Base-by-base conservation (phyloP, 2,329 filamentous ascomycete genomes). In the Epichloe gansuensis region DNA sequence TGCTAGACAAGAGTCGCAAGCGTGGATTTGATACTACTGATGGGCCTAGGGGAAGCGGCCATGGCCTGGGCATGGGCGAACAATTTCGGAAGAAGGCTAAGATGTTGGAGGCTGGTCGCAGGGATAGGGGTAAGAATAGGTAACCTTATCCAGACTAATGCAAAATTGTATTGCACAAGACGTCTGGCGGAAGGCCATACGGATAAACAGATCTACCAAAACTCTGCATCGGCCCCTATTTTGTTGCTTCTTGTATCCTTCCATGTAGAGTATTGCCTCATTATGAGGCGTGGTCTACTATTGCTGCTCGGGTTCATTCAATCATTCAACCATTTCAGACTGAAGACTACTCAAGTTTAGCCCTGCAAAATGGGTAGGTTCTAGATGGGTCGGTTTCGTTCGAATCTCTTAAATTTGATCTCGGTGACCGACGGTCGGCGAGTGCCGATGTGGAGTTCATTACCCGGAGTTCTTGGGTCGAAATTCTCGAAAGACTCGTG, bases 1-100 rank as follows among this genome's bases (percentile, higher is more conserved):
- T 88, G 58, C 67, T 90, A 58, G 90, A 95, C 63, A 90, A 85
- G 75, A 94, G 89, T 66, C 78, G 90, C 56, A 96, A 96, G 76
- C 78, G 90, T 59, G 77, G 77, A 27, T 73, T 78, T 23, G 85
- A 90, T 27, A 78, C 76, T 0, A 64, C 65, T 21, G 89, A 94
- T 67, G 82, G 86, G 0, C 82, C 80, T 6, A 78, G 84, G 53
- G 80, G 78, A 31, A 83, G 80, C 64, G 84, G 77, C 36, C 68
- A 64, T 47, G 70, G 74, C 7, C 71, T 71, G 6, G 78, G 80
- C 53, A 81, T 89, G 62, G 90, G 90, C 25, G 85, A 89, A 53
- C 75, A 78, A 42, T 89, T 86, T 64, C 81, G 81, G 61, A 87
- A 87, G 71, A 79, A 78, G 66, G 73, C 82, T 61, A 85, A 81